Conservation (phyloP, 1,284 basidiomycete genomes). For the Ceratobasidium theobromae region DNA sequence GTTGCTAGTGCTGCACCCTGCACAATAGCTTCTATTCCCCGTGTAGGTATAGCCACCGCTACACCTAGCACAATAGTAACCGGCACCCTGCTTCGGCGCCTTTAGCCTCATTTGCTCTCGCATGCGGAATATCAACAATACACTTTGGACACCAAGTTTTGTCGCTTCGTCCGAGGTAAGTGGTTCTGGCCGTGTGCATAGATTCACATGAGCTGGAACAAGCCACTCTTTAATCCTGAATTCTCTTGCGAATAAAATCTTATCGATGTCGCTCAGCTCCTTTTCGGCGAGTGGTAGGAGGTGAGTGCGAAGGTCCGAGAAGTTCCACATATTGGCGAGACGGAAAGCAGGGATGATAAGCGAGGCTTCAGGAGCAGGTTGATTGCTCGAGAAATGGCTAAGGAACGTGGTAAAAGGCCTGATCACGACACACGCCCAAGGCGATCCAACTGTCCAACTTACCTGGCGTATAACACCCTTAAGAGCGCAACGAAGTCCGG, state of each 20-base stretch:
- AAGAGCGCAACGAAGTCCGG: constrained; percentile 2
- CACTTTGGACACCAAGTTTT: constrained; percentile 12
- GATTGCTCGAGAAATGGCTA: constrained; percentile 1
- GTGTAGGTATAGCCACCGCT: no score
- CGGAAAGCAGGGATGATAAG: constrained; percentile 31
- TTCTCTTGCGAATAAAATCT: constrained; percentile 26
- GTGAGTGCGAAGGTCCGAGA: constrained; percentile 16
- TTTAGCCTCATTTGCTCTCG: not conserved
- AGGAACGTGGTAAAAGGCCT: not conserved
- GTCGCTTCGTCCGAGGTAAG: constrained; percentile 25
- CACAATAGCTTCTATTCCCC: no score
- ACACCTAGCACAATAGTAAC: not conserved
- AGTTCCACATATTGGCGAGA: constrained; percentile 34
- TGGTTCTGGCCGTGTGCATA: constrained; percentile 14
- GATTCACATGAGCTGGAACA: not conserved
- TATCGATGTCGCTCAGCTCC: constrained; percentile 19
- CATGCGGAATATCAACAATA: constrained; percentile 14
- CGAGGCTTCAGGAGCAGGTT: constrained; percentile 4
- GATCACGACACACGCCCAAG: not conserved
- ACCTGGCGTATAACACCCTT: constrained; percentile 13
- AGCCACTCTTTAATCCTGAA: constrained; percentile 31
- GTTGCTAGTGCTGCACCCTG: no score
- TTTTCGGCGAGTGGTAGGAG: constrained; percentile 14
- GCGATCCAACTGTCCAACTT: not conserved
- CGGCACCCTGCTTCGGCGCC: not conserved